Evolutionary conservation across 1,139 yeast species (phyloP), one percentile per base, ranked within the genome.

Genomic region (Geotrichum restrictum): DNA sequence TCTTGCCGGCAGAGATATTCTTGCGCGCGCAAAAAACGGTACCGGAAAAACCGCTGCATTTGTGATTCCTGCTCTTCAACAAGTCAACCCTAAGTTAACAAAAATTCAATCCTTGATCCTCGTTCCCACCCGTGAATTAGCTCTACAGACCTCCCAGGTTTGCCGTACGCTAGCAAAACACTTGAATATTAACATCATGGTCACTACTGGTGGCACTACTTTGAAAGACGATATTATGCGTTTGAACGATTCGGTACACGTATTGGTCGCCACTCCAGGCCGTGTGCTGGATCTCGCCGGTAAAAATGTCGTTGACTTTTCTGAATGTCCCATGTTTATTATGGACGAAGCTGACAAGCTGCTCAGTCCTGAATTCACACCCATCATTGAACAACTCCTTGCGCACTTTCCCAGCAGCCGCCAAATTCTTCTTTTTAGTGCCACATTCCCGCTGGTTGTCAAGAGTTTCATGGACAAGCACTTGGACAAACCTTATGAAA

Each of bases 301-400:
- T 43, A 85, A 96, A 75, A 78, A 80, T 54, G 78, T 91, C 54
- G 96, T 95, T 18, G 95, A 93, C 67, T 80, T 94, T 59, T 82
- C 88, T 49, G 88, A 85, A 62, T 88, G 97, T 71, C 84, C 88
- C 45, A 77, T 89, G 69, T 91, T 93, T 68, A 84, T 94, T 53
- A 91, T 93, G 98, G 99, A 93, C 71, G 99, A 93, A 75, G 99
- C 98, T 51, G 99, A 93, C 72, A 94, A 93, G 72, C 88, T 93
- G 85, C 79, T 93, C 59, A 83, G 94, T 46, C 83, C 91, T 62
- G 98, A 93, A 67, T 94, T 93, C 70, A 86, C 87, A 62, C 81
- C 82, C 39, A 83, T 91, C 55, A 88, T 93, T 61, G 96, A 88
- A 69, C 96, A 88, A 70, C 85, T 93, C 57, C 77, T 93, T 64